These are phyloP conservation scores for Tricholoma sp. DNA, from an alignment of 768 basidiomycete species.

Conservation along the genomic window DNA sequence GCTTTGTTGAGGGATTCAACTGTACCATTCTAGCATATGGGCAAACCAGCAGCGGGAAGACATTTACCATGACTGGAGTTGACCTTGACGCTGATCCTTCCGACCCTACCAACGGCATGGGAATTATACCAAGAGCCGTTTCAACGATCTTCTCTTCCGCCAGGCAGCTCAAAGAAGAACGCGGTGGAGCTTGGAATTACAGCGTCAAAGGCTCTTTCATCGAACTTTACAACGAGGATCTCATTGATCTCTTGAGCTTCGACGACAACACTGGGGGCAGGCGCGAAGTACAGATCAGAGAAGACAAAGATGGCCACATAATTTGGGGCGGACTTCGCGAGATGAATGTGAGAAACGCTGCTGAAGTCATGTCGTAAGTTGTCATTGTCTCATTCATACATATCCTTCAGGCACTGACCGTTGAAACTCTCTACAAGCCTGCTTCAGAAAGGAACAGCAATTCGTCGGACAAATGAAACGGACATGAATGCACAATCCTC, in stretches of 20 bases:
- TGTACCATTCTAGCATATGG: constrained; percentile 98
- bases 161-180: constrained; percentile 71
- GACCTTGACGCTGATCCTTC: constrained; percentile 84
- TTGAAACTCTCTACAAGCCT: constrained; percentile 42
- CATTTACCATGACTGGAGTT: constrained; percentile 95
- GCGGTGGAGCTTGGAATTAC: constrained; percentile 71
- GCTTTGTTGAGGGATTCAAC: constrained; percentile 93
- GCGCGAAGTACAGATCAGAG: constrained; percentile 90
- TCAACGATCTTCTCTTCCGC: constrained; percentile 80
- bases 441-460: constrained; percentile 83
- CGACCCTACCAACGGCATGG: constrained; percentile 82
- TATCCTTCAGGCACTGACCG: neutral
- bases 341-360: constrained; percentile 75
- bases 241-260: constrained; percentile 86
- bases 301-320: constrained; percentile 95
- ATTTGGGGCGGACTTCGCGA: constrained; percentile 96
- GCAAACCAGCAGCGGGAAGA: constrained; percentile 95
- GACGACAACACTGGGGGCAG: constrained; percentile 62
- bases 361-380: constrained; percentile 90
- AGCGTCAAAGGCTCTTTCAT: constrained; percentile 88
- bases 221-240: constrained; percentile 98
- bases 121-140: constrained; percentile 93
- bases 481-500: constrained; percentile 99
- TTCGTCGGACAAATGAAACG: constrained; percentile 93
- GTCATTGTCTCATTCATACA: constrained; percentile 8